A percentile compares a stretch with the other conserved stretches of the same genome.
Evolutionary conservation across 2,329 filamentous ascomycete species (phyloP).

Genomic region (Aspergillus ibericus): DNA sequence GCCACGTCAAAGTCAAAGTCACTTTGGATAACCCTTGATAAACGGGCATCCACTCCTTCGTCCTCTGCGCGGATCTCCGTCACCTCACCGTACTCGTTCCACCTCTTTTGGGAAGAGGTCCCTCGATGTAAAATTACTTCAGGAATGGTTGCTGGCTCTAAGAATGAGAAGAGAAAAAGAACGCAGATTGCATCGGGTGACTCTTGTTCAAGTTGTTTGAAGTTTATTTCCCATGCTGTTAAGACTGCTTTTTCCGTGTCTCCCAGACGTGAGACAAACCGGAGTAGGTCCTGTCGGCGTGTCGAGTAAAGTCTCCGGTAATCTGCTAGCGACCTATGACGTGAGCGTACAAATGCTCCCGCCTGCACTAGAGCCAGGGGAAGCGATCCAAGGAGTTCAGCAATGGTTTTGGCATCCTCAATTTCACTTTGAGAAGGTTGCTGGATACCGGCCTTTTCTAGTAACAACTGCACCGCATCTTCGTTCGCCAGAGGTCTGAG

Average conservation of each 20-base stretch:
- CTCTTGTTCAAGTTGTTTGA: slow-evolving; percentile 13
- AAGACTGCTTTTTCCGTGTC: slow-evolving; percentile 14
- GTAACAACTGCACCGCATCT: slow-evolving; percentile 12
- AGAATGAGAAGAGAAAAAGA: slow-evolving; percentile 17
- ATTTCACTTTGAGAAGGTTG: slow-evolving; percentile 5
- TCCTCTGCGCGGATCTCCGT: slow-evolving; percentile 8
- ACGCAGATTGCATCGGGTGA: slow-evolving; percentile 9
- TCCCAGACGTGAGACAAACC: slow-evolving; percentile 6
- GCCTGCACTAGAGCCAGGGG: slow-evolving; percentile 20
- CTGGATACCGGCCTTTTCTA: slow-evolving; percentile 11
- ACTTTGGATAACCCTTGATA: slow-evolving; percentile 11
- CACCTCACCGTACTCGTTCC: slow-evolving; percentile 14
- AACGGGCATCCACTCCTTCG: slow-evolving; percentile 12
- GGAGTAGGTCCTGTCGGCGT: slow-evolving; percentile 9
- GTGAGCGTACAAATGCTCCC: slow-evolving; percentile 17
- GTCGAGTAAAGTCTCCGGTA: slow-evolving; percentile 12
- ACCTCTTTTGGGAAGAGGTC: slow-evolving; percentile 10
- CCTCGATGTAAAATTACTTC: slow-evolving; percentile 14
- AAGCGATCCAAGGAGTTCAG: slow-evolving; percentile 12
- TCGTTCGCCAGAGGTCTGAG: slow-evolving; percentile 2
- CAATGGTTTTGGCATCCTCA: slow-evolving; percentile 8
- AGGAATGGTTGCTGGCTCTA: slow-evolving; percentile 11
- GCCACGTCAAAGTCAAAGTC: slow-evolving; percentile 16
- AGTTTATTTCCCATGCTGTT: slow-evolving; percentile 18
- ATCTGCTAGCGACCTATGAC: slow-evolving; percentile 12